Conservation (phyloP, 2,329 filamentous ascomycete species). For the Aspergillus puulaauensis region DNA sequence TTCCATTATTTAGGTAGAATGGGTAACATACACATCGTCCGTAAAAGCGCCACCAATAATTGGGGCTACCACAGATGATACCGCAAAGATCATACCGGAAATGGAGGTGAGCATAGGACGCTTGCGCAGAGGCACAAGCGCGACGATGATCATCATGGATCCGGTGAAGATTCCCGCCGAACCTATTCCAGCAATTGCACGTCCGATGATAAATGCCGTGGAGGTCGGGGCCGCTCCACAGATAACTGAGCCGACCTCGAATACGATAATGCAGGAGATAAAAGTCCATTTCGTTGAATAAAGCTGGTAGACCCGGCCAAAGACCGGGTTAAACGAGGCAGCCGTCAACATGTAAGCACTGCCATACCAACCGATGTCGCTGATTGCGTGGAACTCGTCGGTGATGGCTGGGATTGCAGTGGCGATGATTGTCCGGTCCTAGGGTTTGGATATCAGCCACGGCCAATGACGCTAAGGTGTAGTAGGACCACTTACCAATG, state of each 20-base stretch:
- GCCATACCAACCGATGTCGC: conserved; percentile 10
- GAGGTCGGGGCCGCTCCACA: conserved; percentile 22
- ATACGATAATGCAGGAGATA: conserved; percentile 21
- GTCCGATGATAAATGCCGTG: conserved; percentile 20
- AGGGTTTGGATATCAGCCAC: background rate
- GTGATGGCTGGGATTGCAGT: conserved; percentile 37
- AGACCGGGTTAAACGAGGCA: background rate
- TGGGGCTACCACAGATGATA: background rate
- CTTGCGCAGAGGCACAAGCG: conserved; percentile 1
- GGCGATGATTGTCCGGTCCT: conserved; percentile 30
- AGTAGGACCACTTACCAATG: background rate
- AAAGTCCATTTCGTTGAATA: conserved; percentile 18
- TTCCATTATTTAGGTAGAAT: background rate
- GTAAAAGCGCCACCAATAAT: conserved; percentile 9
- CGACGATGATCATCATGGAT: conserved; percentile 1
- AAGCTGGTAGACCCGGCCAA: conserved; percentile 5
- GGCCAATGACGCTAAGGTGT: background rate
- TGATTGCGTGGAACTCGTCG: conserved; percentile 28
- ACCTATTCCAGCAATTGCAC: conserved; percentile 20
- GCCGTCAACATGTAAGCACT: conserved; percentile 5
- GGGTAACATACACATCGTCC: background rate
- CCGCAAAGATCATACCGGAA: background rate
- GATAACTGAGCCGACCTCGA: conserved; percentile 24
- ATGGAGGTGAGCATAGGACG: background rate
- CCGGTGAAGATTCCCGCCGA: background rate